Evolutionary conservation across 2,329 filamentous ascomycete species (phyloP).

Genomic region (Penicillium sp.): DNA sequence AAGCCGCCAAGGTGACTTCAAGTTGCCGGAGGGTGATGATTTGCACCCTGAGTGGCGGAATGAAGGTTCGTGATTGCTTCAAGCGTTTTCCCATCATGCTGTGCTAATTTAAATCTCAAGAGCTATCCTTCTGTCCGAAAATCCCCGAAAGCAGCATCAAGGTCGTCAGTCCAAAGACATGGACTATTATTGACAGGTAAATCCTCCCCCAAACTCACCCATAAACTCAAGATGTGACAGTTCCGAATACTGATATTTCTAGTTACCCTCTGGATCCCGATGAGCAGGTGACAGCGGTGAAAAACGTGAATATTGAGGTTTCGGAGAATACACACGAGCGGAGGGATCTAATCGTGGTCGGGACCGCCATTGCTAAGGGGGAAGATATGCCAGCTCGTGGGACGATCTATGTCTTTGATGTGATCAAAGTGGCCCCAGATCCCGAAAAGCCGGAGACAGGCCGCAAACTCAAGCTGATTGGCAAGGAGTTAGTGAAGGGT

Average conservation of each 20-base stretch:
- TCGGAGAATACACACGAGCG: constrained; percentile 89
- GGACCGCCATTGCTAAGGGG: constrained; percentile 80
- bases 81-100: background rate
- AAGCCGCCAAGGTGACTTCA: constrained; percentile 67
- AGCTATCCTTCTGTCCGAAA: constrained; percentile 61
- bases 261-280: constrained; percentile 67
- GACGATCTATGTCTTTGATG: constrained; percentile 83
- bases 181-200: constrained; percentile 72
- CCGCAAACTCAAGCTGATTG: constrained; percentile 78
- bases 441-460: constrained; percentile 82
- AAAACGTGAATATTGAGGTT: constrained; percentile 80
- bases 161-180: constrained; percentile 73
- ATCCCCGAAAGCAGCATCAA: constrained; percentile 72
- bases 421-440: constrained; percentile 88
- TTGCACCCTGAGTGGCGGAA: constrained; percentile 76
- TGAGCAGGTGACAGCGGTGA: constrained; percentile 78
- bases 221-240: background rate
- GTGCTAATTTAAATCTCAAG: constrained; percentile 31
- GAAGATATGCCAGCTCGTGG: constrained; percentile 88
- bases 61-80: constrained; percentile 55
- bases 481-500: constrained; percentile 87
- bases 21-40: constrained; percentile 82
- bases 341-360: constrained; percentile 76
- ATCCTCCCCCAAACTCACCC: constrained; percentile 1
- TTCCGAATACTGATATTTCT: constrained; percentile 2